Evolutionary conservation across 352 stramenopile genomes (phyloP), one percentile per base, ranked within the genome.

Genomic region (Peronospora tabacina): DNA sequence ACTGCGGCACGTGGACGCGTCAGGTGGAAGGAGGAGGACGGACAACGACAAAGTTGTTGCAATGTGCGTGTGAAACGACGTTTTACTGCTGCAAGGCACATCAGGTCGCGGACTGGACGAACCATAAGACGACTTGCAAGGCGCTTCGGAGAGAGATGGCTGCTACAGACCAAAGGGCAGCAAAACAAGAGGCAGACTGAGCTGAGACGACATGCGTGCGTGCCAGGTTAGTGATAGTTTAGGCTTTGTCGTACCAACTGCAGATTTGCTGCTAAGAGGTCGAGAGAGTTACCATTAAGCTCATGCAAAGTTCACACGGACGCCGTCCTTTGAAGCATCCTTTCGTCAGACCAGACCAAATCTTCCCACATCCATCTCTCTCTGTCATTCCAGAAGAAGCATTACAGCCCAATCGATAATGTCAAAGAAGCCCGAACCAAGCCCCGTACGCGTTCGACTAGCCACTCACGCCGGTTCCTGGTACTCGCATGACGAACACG

Each of bases 31-130:
- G 10, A 32, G 46, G 40, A 0, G 39, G 43, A 9, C 49, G 49
- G 11, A 28, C n/a, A 5, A 55, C 65, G 12, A 49, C 59, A 10
- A 49, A 16, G 15, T 52, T 92, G 49, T 57, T 90, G 44, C 70
- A 72, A 5, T 92, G 81, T 43, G 75, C 70, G n/a, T 92, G 81
- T 22, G 66, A 85, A 22, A 72, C 70, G 1, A 69, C 78, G n/a
- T 81, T 86, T 61, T 92, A 92, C 57, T 92, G 81, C 65, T 83
- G 63, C 60, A 90, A 92, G 48, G 73, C 87, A 19, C 81, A 92
- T 51, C 77, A 92, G 44, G 64, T 82, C 12, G 75, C 88, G 51
- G 81, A 92, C 68, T 92, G 81, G 81, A 63, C 49, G 11, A 84
- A 82, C 52, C 81, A 92, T 61, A 90, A 89, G 52, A 63, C 63